Evolutionary conservation across 345 rosid species (phyloP), one percentile per base, ranked within the genome.

Genomic region (Durio zibethinus): DNA sequence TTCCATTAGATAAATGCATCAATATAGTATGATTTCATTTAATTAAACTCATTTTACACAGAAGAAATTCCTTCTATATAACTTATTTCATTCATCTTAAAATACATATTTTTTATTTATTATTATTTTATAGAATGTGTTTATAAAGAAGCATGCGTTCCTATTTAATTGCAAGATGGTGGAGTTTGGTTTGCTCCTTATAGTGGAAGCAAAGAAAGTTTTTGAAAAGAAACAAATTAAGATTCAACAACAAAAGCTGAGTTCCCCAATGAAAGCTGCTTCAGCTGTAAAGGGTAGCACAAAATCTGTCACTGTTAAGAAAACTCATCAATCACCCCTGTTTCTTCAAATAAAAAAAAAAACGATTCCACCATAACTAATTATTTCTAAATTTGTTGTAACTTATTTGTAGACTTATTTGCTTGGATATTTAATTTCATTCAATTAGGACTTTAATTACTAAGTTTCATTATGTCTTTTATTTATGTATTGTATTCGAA

Each of bases 101-200:
- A 10, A n/a, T 2, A 18, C 74, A 71, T 71, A 72, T 29, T 79
- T n/a, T 40, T 33, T 21, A 20, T 42, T 4, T 78, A 42, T 63
- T 57, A 74, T 27, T 54, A 50, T 18, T 50, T 10, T 53, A 35
- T 64, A 38, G 77, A 75, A n/a, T 68, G 33, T 18, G 54, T 48
- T 70, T 10, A 75, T 14, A 48, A 45, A 73, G 61, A 40, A 12
- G 14, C 45, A 27, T 64, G 20, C 10, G 9, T 61, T 33, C 36
- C 14, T 35, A 63, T 48, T 63, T 78, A 33, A 43, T 77, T 81
- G 76, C 85, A 93, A 98, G 98, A 90, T 96, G 95, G 92, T 96
- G 98, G 99, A 96, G 69, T 96, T 91, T 21, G 97, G 99, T 50
- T 87, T 93, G 83, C 97, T 93, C 42, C 69, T 97, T 23, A 67